Percentiles rank a stretch among this genome's conserved stretches.
Conservation (phyloP, 1,284 basidiomycete species). For the Moesziomyces sp. region DNA sequence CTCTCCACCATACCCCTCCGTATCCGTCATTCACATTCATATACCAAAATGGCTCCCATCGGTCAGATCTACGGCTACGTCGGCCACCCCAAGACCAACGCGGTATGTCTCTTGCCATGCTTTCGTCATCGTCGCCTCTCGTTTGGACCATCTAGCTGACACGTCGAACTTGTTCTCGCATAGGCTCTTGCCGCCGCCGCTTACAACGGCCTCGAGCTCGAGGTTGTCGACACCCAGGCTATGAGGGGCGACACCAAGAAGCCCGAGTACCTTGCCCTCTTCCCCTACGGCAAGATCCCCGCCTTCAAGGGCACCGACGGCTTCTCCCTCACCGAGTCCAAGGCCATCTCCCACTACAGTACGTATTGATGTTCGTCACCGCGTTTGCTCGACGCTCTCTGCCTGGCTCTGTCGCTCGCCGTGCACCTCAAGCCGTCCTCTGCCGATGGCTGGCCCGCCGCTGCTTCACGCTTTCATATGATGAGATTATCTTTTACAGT, state of each 20-base stretch:
- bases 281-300: conserved; percentile 73
- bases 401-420: background rate
- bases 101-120: conserved; percentile 13
- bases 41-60: conserved; percentile 61
- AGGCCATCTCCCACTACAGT: conserved; percentile 88
- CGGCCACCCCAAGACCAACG: conserved; percentile 50
- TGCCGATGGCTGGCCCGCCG: conserved; percentile 15
- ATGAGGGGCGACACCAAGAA: conserved; percentile 52
- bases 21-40: conserved; percentile 18
- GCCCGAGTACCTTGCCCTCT: conserved; percentile 62
- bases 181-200: conserved; percentile 60
- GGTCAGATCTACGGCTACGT: conserved; percentile 62
- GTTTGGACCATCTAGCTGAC: background rate
- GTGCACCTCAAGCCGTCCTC: background rate
- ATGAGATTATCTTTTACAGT: conserved; percentile 69
- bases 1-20: conserved; percentile 21
- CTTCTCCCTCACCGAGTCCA: conserved; percentile 80
- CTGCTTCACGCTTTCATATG: conserved; percentile 37
- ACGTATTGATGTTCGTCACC: conserved; percentile 70
- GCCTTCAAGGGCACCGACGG: conserved; percentile 82
- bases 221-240: conserved; percentile 52
- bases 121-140: background rate
- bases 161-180: background rate
- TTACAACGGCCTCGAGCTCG: conserved; percentile 62
- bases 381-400: conserved; percentile 2